These are phyloP conservation scores for Aristolochia contorta DNA, from an alignment of 164 flowering plant genomes.

Conservation along the genomic window DNA sequence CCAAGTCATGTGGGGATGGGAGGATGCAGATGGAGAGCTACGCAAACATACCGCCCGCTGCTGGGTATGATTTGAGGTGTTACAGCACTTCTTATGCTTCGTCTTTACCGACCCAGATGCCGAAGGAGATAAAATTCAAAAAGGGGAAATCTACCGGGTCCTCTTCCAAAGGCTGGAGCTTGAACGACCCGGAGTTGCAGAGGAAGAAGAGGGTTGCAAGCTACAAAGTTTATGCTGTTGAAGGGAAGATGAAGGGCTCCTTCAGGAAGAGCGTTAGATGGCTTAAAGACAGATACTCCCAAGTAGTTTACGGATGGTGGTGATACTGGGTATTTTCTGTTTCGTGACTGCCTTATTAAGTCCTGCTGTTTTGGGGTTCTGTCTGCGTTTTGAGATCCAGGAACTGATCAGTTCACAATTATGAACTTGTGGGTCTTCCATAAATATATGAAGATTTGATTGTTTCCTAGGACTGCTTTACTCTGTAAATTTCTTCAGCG, in stretches of 20 bases:
- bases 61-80: constrained; percentile 19
- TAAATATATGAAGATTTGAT: background rate
- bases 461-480: background rate
- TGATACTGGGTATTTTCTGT: constrained; percentile 18
- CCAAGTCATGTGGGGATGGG: constrained; percentile 32
- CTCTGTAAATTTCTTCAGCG: background rate
- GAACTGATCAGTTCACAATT: background rate
- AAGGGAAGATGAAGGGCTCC: constrained; percentile 39
- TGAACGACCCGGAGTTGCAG: constrained; percentile 35
- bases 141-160: constrained; percentile 13
- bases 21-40: constrained; percentile 25
- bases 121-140: constrained; percentile 19
- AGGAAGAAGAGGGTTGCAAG: constrained; percentile 37
- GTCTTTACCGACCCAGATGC: constrained; percentile 9
- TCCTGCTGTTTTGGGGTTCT: background rate
- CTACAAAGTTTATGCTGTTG: constrained; percentile 39
- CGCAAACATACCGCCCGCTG: constrained; percentile 8
- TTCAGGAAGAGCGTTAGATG: constrained; percentile 38
- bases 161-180: constrained; percentile 17
- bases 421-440: constrained; percentile 1
- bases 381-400: constrained; percentile 1
- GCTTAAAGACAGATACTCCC: constrained; percentile 31
- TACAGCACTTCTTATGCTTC: constrained; percentile 19
- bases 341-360: background rate
- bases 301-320: constrained; percentile 27